Percentiles rank a stretch among this genome's conserved stretches.
Conservation (phyloP, 1,139 yeast species). For the Geotrichum bryndzae region DNA sequence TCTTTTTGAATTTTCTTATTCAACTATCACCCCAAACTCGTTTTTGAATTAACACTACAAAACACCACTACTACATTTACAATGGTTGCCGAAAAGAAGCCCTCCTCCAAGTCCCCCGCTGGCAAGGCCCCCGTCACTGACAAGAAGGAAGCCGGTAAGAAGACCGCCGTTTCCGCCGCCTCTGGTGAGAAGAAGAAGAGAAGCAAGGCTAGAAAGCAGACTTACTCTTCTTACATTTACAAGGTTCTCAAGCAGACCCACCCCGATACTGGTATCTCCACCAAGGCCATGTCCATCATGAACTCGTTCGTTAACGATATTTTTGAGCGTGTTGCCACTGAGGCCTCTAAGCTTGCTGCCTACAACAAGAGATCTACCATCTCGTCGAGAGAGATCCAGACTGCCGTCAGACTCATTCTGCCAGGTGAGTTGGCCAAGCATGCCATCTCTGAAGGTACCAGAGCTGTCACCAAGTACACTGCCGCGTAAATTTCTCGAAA, state of each 20-base stretch:
- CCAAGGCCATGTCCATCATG: slow-evolving; percentile 98
- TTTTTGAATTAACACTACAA: slow-evolving; percentile 16
- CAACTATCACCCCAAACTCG: not conserved
- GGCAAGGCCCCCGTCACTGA: slow-evolving; percentile 92
- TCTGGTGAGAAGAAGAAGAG: slow-evolving; percentile 86
- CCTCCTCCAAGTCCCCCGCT: slow-evolving; percentile 62
- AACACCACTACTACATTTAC: slow-evolving; percentile 15
- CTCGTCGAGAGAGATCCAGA: slow-evolving; percentile 98
- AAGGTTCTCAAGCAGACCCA: slow-evolving; percentile 98
- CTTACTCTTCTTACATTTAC: slow-evolving; percentile 97
- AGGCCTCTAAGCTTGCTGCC: slow-evolving; percentile 98
- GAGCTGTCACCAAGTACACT: slow-evolving; percentile 99
- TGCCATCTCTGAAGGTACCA: slow-evolving; percentile 98
- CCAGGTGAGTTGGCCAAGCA: slow-evolving; percentile 99
- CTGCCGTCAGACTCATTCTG: slow-evolving; percentile 97
- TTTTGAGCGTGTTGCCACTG: slow-evolving; percentile 64
- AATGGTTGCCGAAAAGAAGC: slow-evolving; percentile 92
- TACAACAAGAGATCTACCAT: slow-evolving; percentile 99
- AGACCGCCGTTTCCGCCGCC: slow-evolving; percentile 62
- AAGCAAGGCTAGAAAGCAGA: slow-evolving; percentile 96
- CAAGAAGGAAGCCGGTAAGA: slow-evolving; percentile 93
- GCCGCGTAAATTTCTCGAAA: slow-evolving; percentile 39
- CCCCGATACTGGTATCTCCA: slow-evolving; percentile 99
- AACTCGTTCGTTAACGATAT: slow-evolving; percentile 94
- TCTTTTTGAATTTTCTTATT: not conserved